Percentiles rank a stretch among this genome's conserved stretches.
Evolutionary conservation across 2,329 filamentous ascomycete genomes (phyloP).

Genomic region (Trichophyton schoenleinii): DNA sequence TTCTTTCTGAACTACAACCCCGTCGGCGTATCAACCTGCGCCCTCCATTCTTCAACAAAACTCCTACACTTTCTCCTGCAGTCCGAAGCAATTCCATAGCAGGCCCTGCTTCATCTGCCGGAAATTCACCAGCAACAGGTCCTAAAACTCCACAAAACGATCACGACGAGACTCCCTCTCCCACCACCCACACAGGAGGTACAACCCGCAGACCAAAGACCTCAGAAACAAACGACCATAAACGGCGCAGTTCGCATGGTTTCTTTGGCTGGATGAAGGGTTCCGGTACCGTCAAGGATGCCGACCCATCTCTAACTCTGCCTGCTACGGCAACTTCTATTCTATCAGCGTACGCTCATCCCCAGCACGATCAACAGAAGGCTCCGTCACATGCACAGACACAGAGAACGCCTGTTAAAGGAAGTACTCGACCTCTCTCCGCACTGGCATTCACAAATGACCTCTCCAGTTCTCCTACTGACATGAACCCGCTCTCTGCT

Average conservation of each 20-base stretch:
- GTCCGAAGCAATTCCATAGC: not conserved
- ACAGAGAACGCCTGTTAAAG: not conserved
- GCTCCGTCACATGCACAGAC: not conserved
- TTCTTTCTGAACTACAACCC: slow-evolving; percentile 11
- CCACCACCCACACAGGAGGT: not conserved
- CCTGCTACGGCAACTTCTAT: not conserved
- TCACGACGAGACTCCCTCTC: not conserved
- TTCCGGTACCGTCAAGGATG: not conserved
- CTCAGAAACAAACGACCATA: slow-evolving; percentile 23
- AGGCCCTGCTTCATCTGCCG: not conserved
- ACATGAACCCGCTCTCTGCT: not conserved
- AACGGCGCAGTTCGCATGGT: slow-evolving; percentile 27
- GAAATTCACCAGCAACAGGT: slow-evolving; percentile 10
- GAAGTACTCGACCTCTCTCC: not conserved
- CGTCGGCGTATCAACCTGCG: slow-evolving; percentile 26
- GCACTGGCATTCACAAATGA: not conserved
- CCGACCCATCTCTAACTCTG: not conserved
- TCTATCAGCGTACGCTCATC: not conserved
- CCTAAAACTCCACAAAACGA: not conserved
- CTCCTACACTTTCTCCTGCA: slow-evolving; percentile 8
- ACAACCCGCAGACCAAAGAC: not conserved
- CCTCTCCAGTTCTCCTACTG: not conserved
- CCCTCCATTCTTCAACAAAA: slow-evolving; percentile 27
- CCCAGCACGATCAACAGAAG: not conserved
- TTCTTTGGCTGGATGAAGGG: slow-evolving; percentile 33